phyloP scores from a whole-genome alignment of 2,329 filamentous ascomycete species.

The Ophiostoma perfectum region DNA sequence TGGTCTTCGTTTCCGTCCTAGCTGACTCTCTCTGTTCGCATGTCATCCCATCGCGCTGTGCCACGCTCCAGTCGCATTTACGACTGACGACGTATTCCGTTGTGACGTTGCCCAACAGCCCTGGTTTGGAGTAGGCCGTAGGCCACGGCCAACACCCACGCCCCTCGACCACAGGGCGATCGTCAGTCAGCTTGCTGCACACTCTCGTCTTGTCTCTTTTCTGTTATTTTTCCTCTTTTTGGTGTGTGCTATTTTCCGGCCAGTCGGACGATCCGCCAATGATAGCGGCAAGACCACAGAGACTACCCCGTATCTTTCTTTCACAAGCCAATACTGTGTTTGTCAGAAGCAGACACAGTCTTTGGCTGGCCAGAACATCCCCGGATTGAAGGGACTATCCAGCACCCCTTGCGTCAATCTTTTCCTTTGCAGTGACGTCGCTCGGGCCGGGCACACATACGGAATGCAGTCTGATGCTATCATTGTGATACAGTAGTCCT shows the following conservation, averaged over 20 bases:
- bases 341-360: background rate
- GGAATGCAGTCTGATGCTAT: too few relatives aligned
- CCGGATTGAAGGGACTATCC: background rate
- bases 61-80: background rate
- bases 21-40: background rate
- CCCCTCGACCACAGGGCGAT: too few relatives aligned
- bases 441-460: background rate
- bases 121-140: background rate
- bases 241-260: background rate
- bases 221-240: background rate
- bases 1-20: background rate
- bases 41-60: background rate
- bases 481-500: too few relatives aligned
- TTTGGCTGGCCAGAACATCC: background rate
- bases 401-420: background rate
- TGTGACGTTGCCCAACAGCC: slow-evolving; percentile 5
- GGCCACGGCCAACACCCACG: background rate
- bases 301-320: background rate
- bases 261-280: slow-evolving; percentile 3
- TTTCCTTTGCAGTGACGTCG: background rate
- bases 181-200: too few relatives aligned
- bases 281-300: background rate
- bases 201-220: background rate
- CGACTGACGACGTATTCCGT: background rate
- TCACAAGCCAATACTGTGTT: background rate